phyloP scores from a whole-genome alignment of 2,329 filamentous ascomycete genomes.

The Akanthomyces dipterigenus region DNA sequence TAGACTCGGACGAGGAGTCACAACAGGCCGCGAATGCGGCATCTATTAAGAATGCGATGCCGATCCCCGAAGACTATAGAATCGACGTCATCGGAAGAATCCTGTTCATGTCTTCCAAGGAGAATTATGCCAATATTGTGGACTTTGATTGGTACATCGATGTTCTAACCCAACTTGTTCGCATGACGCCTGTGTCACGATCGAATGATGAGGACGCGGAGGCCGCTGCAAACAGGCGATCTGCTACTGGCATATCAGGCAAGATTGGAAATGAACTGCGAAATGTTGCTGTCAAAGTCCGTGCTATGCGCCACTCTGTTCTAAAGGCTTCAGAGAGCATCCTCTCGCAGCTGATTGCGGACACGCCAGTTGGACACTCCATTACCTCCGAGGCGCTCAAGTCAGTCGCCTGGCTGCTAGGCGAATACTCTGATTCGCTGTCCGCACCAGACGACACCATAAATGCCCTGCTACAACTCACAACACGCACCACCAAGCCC shows the following conservation, averaged over 20 bases:
- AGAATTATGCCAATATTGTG: conserved; percentile 76
- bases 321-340: conserved; percentile 78
- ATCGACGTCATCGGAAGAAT: conserved; percentile 76
- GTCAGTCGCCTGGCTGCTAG: conserved; percentile 76
- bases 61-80: conserved; percentile 80
- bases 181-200: conserved; percentile 53
- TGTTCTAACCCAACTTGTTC: conserved; percentile 76
- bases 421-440: conserved; percentile 76
- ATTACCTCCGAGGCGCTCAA: conserved; percentile 62
- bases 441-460: conserved; percentile 65
- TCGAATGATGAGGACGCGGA: conserved; percentile 31
- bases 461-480: conserved; percentile 62
- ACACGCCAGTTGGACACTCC: conserved; percentile 47
- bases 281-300: conserved; percentile 87
- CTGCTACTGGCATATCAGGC: conserved; percentile 44
- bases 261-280: conserved; percentile 78
- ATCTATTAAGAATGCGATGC: conserved; percentile 39
- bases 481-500: conserved; percentile 50
- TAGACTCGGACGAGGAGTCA: conserved; percentile 45
- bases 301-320: conserved; percentile 72
- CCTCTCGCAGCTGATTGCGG: conserved; percentile 48
- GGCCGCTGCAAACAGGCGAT: conserved; percentile 20
- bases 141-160: conserved; percentile 99
- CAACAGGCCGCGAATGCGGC: conserved; percentile 35
- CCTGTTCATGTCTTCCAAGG: conserved; percentile 79